Evolutionary conservation across 345 rosid genomes (phyloP), one percentile per base, ranked within the genome.

Genomic region (Abelmoschus esculentus): DNA sequence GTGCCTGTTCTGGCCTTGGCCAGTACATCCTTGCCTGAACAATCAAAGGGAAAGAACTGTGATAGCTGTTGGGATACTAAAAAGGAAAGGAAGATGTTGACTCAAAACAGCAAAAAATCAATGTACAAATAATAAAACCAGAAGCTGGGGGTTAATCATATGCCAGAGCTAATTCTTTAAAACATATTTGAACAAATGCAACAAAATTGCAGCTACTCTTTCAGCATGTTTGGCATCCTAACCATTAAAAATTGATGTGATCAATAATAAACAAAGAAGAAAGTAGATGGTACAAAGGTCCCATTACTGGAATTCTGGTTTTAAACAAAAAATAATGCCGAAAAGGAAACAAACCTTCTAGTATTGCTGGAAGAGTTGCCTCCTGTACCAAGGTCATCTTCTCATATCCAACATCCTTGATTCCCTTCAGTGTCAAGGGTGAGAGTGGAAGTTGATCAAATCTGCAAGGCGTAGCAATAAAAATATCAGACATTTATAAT

Each of bases 1-100:
- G 97, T 90, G 75, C 99, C 99, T 3, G 97, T 92, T 80, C 80
- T 96, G 82, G 99, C 99, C 86, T 92, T 95, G 66, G 99, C 98
- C 70, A 95, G 80, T 40, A 92, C 92, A 86, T 95, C 99, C 87
- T 92, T 95, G 71, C 98, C 96, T 92, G 80, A 49, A 68, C 1
- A n/a, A 17, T 2, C 5, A 12, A 1, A 1, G 36, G 40, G 2
- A 55, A 22, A 18, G 6, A 9, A 55, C n/a, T 1, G 52, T 12
- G 32, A 42, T 63, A 40, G 67, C 17, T 19, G 52, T 42, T 63
- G 31, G 11, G 52, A 40, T 62, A n/a, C 10, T 2, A 34, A 32
- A 36, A 61, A 34, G 10, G 5, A 32, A 5, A 32, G 17, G 47
- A 22, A 42, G 19, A 18, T 36, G 42, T 26, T 18, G n/a, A 34